These are phyloP conservation scores for Cokeromyces recurvatus DNA, from an alignment of 371 early-diverging fungal species.

Conservation along the genomic window DNA sequence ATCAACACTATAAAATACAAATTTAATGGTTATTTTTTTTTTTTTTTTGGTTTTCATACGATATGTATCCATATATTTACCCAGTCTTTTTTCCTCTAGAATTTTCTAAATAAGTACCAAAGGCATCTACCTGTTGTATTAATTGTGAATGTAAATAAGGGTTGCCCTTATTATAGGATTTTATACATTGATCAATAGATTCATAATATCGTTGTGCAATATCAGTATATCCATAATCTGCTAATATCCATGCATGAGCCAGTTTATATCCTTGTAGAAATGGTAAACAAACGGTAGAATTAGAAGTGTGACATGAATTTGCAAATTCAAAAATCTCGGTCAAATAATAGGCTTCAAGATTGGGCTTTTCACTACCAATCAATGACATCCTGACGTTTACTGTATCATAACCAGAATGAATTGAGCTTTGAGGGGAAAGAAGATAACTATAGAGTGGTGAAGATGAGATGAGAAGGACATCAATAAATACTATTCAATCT, in stretches of 20 bases:
- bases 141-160: constrained; percentile 76
- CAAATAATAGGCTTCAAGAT: constrained; percentile 48
- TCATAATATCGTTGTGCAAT: constrained; percentile 77
- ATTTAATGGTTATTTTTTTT: background rate
- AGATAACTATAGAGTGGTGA: constrained; percentile 64
- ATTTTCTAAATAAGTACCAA: constrained; percentile 44
- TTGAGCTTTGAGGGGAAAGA: constrained; percentile 52
- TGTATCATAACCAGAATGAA: constrained; percentile 60
- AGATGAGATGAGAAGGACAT: constrained; percentile 8
- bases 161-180: constrained; percentile 63
- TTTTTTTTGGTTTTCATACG: too few relatives aligned
- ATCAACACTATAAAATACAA: constrained; percentile 20
- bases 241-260: constrained; percentile 73
- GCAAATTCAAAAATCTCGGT: constrained; percentile 86
- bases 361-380: constrained; percentile 49
- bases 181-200: constrained; percentile 68
- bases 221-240: constrained; percentile 72
- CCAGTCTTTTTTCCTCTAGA: constrained; percentile 37
- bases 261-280: constrained; percentile 90
- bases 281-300: constrained; percentile 57
- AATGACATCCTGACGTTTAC: constrained; percentile 53
- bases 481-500: too few relatives aligned
- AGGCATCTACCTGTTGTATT: constrained; percentile 54
- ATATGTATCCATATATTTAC: too few relatives aligned
- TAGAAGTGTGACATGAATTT: constrained; percentile 49